A percentile compares a stretch with the other conserved stretches of the same genome.
Conservation (phyloP, 306 rosid species). For the Acmispon strigosus region DNA sequence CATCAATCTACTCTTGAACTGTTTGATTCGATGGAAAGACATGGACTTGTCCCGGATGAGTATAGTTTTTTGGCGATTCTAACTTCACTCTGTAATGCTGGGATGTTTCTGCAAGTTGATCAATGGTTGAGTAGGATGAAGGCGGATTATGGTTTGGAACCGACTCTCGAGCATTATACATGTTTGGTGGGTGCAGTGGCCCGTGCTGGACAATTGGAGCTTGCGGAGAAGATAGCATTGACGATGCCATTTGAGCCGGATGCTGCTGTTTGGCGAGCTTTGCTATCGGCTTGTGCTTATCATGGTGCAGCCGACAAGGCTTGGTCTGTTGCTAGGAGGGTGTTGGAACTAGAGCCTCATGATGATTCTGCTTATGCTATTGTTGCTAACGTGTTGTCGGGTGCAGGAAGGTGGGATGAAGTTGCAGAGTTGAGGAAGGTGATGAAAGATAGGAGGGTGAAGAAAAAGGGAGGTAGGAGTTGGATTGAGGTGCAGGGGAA, state of each 20-base stretch:
- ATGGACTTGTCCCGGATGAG: slow-evolving; percentile 54
- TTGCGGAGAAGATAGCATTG: slow-evolving; percentile 59
- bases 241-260: slow-evolving; percentile 69
- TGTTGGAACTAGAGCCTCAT: slow-evolving; percentile 55
- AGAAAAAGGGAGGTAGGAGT: slow-evolving; percentile 75
- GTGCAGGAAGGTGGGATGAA: slow-evolving; percentile 72
- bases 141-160: slow-evolving; percentile 50
- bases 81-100: slow-evolving; percentile 50
- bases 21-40: slow-evolving; percentile 41
- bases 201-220: slow-evolving; percentile 56
- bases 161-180: slow-evolving; percentile 73
- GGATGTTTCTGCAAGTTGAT: slow-evolving; percentile 49
- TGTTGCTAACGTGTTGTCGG: slow-evolving; percentile 61
- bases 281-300: slow-evolving; percentile 58
- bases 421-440: slow-evolving; percentile 71
- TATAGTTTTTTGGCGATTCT: slow-evolving; percentile 70
- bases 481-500: slow-evolving; percentile 84
- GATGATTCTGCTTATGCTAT: slow-evolving; percentile 80
- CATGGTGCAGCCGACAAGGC: slow-evolving; percentile 64
- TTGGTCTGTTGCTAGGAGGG: slow-evolving; percentile 47
- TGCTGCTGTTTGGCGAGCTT: slow-evolving; percentile 85
- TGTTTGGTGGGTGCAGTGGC: slow-evolving; percentile 80
- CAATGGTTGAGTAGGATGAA: slow-evolving; percentile 64
- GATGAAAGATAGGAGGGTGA: slow-evolving; percentile 64
- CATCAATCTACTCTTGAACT: slow-evolving; percentile 27